These are phyloP conservation scores for Candida gorgasii DNA, from an alignment of 805 yeast species.

Conservation along the genomic window DNA sequence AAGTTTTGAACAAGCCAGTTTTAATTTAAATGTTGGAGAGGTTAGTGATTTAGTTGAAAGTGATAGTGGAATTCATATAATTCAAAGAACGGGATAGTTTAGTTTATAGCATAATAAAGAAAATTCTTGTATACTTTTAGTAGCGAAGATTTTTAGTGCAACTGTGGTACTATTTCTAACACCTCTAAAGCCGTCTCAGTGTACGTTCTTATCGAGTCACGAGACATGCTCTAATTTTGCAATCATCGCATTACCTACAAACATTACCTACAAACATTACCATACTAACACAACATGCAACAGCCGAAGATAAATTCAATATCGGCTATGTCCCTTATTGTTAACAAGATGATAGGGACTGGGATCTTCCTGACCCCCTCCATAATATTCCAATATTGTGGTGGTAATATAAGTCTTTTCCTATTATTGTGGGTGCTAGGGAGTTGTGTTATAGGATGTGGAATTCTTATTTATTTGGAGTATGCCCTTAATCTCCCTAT, in stretches of 20 bases:
- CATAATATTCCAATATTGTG: slow-evolving; percentile 38
- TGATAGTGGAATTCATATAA: slow-evolving; percentile 87
- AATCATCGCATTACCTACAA: slow-evolving; percentile 1
- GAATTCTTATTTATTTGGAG: slow-evolving; percentile 42
- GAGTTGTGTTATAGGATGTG: slow-evolving; percentile 38
- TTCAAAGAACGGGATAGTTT: slow-evolving; percentile 73
- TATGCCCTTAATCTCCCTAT: slow-evolving; percentile 43
- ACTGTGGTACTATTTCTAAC: no score
- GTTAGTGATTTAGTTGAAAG: slow-evolving; percentile 81
- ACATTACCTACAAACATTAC: no score
- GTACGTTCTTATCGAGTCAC: slow-evolving; percentile 1
- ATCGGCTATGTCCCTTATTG: slow-evolving; percentile 40
- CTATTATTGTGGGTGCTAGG: slow-evolving; percentile 36
- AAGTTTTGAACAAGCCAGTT: slow-evolving; percentile 85
- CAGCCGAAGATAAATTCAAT: slow-evolving; percentile 15
- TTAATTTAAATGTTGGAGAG: slow-evolving; percentile 78
- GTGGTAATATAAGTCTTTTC: slow-evolving; percentile 39
- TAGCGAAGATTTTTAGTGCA: no score
- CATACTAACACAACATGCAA: not conserved
- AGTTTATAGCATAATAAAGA: not conserved
- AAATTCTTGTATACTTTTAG: no score
- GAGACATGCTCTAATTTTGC: slow-evolving; percentile 6
- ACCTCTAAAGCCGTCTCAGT: no score
- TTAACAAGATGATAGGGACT: slow-evolving; percentile 46
- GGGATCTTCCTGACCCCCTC: slow-evolving; percentile 45